phyloP scores from a whole-genome alignment of 495 filamentous ascomycete species.

The Trichoderma orchidacearum region DNA sequence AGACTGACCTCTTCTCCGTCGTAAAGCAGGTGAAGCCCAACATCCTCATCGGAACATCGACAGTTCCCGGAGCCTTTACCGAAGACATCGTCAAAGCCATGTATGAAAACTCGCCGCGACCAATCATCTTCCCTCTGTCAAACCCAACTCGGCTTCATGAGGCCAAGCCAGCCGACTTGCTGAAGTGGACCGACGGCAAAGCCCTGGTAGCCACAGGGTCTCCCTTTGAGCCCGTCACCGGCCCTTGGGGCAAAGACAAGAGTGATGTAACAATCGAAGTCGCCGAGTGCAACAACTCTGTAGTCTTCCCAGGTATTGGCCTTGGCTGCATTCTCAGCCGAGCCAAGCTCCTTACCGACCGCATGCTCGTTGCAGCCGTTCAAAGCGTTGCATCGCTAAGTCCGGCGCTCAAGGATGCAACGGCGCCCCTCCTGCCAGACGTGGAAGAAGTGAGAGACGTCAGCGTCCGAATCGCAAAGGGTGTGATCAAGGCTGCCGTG shows the following conservation, averaged over 20 bases:
- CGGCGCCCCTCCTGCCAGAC: constrained; percentile 55
- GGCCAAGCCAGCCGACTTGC: constrained; percentile 64
- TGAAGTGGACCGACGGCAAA: constrained; percentile 63
- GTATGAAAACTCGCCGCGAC: constrained; percentile 61
- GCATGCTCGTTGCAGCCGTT: constrained; percentile 71
- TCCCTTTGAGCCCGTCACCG: constrained; percentile 67
- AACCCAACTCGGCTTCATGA: constrained; percentile 83
- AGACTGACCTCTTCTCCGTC: constrained; percentile 48
- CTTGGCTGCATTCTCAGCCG: constrained; percentile 63
- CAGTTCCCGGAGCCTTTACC: constrained; percentile 66
- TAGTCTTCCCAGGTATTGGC: constrained; percentile 77
- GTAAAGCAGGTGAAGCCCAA: constrained; percentile 65
- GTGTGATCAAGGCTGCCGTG: constrained; percentile 61
- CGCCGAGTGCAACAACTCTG: constrained; percentile 85
- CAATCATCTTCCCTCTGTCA: constrained; percentile 73
- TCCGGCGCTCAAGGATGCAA: constrained; percentile 43
- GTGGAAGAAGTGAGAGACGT: constrained; percentile 63
- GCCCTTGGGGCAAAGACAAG: constrained; percentile 40
- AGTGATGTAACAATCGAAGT: constrained; percentile 45
- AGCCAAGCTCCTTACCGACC: constrained; percentile 48
- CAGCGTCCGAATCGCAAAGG: constrained; percentile 63
- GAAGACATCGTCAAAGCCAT: constrained; percentile 62
- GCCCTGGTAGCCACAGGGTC: constrained; percentile 76
- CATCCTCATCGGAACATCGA: constrained; percentile 74
- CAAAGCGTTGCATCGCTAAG: constrained; percentile 56